Evolutionary conservation across 306 rosid species (phyloP).

Genomic region (Fagus crenata): DNA sequence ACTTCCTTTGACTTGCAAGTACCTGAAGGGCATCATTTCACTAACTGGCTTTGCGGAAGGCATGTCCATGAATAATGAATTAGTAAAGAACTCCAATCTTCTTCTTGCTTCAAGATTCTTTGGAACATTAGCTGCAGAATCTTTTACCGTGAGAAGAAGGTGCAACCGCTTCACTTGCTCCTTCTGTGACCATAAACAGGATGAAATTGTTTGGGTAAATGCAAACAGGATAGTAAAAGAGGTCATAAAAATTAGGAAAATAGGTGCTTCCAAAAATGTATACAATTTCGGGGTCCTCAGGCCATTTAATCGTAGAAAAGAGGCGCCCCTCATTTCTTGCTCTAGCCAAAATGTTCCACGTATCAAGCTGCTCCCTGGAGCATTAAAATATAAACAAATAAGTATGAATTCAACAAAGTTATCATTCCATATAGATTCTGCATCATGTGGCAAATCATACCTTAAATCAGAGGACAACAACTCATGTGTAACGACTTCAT

Average conservation of each 20-base stretch:
- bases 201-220: slow-evolving; percentile 1
- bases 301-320: slow-evolving; percentile 78
- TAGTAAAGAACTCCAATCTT: slow-evolving; percentile 87
- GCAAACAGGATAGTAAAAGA: neutral
- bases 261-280: slow-evolving; percentile 20
- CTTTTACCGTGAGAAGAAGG: slow-evolving; percentile 93
- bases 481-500: slow-evolving; percentile 83
- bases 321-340: slow-evolving; percentile 85
- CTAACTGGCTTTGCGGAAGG: slow-evolving; percentile 93
- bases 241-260: neutral
- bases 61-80: slow-evolving; percentile 95
- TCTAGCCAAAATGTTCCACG: slow-evolving; percentile 86
- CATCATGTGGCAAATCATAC: slow-evolving; percentile 42
- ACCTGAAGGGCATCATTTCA: slow-evolving; percentile 89
- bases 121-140: slow-evolving; percentile 86
- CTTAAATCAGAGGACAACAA: slow-evolving; percentile 75
- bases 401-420: neutral
- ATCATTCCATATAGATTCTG: neutral
- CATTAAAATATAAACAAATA: slow-evolving; percentile 14
- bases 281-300: slow-evolving; percentile 86
- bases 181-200: slow-evolving; percentile 47
- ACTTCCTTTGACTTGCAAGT: slow-evolving; percentile 22
- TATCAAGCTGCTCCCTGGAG: slow-evolving; percentile 84
- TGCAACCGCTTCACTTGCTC: slow-evolving; percentile 91
- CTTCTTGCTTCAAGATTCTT: slow-evolving; percentile 98